Base-by-base conservation (phyloP, 2,329 filamentous ascomycete species). In the Ophiostoma sp. region DNA sequence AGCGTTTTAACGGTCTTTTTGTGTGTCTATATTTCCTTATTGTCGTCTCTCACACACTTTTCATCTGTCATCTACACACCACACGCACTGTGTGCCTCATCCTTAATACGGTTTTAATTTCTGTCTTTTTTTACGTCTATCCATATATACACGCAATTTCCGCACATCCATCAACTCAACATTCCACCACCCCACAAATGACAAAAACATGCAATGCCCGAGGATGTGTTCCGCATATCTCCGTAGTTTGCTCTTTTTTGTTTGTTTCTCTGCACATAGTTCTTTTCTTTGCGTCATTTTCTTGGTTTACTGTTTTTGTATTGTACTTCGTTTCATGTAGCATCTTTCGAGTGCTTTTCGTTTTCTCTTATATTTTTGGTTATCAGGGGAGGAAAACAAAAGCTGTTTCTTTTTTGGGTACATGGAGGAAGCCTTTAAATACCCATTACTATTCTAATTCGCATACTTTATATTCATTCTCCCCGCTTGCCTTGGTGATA, bases 1-100 rank as follows among this genome's bases (percentile, higher is more conserved):
- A 69, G 66, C 66, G 66, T 25, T 52, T 69, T 52, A 22, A 69
- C 66, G 64, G 66, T 69, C 66, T 69, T 55, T 36, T 22, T 22
- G 45, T 50, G 28, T 52, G 17, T 33, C 25, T 22, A 25, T 12
- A 7, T 52, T n/a, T 50, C 42, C 22, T 48, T 28, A 48, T 15
- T 25, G 61, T 64, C 61, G 36, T 45, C 61, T 17, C 8, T 68
- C 42, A n/a, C 25, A 17, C 17, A 31, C n/a, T 31, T 28, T 19
- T 19, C 39, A 6, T 48, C 25, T 66, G 15, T 50, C 25, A 33
- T 9, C 39, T 17, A 19, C 42, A 25, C 17, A 28, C 3, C 12
- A 50, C 28, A 68, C 17, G 31, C 50, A 33, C 15, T 17, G 45
- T 68, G 39, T 68, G 15, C 42, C 42, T 50, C n/a, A 8, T 33